phyloP scores from a whole-genome alignment of 345 rosid genomes.

The Excoecaria agallocha region DNA sequence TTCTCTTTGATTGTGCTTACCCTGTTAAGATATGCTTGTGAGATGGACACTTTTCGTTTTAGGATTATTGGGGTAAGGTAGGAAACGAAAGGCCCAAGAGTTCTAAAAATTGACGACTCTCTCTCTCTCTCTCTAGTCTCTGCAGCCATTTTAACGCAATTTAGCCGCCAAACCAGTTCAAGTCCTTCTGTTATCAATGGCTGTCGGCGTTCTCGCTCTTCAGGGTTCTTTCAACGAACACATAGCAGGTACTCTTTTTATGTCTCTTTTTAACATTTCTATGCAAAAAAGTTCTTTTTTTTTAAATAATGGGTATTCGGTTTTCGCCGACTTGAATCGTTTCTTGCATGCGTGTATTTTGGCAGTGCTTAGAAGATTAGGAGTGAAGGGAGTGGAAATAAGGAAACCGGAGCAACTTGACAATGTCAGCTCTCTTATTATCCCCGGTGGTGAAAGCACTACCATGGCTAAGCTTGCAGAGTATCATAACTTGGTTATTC shows the following conservation, averaged over 20 bases:
- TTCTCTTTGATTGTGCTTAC: not conserved
- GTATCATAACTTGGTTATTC: conserved; percentile 66
- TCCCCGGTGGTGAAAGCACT: conserved; percentile 99
- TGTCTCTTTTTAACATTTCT: not conserved
- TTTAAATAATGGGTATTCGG: not conserved
- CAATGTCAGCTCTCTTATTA: conserved; percentile 69
- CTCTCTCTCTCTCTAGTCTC: not conserved
- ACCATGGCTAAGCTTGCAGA: conserved; percentile 99
- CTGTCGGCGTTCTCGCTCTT: conserved; percentile 89
- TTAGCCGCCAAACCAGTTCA: conserved; percentile 7
- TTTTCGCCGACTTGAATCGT: not conserved
- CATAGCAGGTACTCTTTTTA: conserved; percentile 53
- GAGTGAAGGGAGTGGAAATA: conserved; percentile 84
- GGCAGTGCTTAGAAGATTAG: conserved; percentile 68
- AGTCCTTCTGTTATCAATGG: conserved; percentile 24
- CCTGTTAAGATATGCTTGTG: not conserved
- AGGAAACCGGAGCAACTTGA: conserved; percentile 83
- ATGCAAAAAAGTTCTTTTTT: conserved; percentile 27
- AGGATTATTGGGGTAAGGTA: not conserved
- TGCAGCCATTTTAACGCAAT: not conserved
- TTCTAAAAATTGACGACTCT: not conserved
- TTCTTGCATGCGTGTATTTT: not conserved
- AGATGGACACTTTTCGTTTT: not conserved
- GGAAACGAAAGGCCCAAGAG: conserved; percentile 13
- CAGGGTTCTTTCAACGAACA: conserved; percentile 99